Evolutionary conservation across 129 eudicot genomes (phyloP), one percentile per base, ranked within the genome.

Genomic region (Saussurea involucrata): DNA sequence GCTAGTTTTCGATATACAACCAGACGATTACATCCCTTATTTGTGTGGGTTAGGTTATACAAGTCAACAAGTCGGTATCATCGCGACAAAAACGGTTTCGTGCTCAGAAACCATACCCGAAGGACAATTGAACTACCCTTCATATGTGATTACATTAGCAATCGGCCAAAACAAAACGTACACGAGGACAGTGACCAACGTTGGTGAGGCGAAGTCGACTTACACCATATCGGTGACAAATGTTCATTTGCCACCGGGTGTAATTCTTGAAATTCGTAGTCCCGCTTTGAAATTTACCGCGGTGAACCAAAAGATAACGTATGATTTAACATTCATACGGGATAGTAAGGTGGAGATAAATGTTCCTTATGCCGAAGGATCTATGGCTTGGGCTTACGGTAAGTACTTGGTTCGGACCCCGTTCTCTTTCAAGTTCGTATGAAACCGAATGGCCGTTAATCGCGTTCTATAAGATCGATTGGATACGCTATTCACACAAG

Each of bases 81-180:
- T 86, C 25, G 81, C 63, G 12, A 69, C 24, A 4, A 76, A 72
- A 69, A 36, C 8, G 0, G 82, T 84, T 6, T 40, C 81, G 5
- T 87, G 88, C 29, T 21, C 74, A 0, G 11, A 82, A 22, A 53
- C 71, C 66, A 82, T 86, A 61, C 60, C 76, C 1, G 89, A 82
- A 82, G 86, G 76, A 21, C 75, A 88, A 66, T 55, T 86, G 5
- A 88, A 88, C 76, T 86, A 88, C 64, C 90, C 93, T 64, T 86
- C 90, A 0, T 86, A 72, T 25, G 46, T 79, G 1, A 24, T 84
- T 27, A 66, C 74, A 0, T 24, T 78, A 27, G 83, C 80, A 5
- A 74, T 8, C 0, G 82, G 72, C 3, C 85, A 40, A 28, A 46
- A 28, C 0, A 76, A 83, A 42, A 75, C 78, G 0, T 88, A 80